Conservation (phyloP, 2,329 filamentous ascomycete genomes). For the Drechslerella coelobrocha region DNA sequence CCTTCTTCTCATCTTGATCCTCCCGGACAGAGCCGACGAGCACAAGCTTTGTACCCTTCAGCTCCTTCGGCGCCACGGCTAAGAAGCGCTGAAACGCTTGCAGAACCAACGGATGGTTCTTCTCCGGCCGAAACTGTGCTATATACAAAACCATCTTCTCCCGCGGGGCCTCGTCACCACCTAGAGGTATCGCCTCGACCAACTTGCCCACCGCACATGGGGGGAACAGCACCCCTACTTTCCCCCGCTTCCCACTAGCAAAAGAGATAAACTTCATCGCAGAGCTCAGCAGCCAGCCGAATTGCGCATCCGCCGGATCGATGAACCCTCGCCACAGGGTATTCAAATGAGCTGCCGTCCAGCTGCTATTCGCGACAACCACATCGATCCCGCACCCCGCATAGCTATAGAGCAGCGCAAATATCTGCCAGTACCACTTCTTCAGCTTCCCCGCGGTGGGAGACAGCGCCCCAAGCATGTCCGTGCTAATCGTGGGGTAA, state of each 20-base stretch:
- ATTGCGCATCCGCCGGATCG: conserved; percentile 25
- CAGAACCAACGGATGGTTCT: conserved; percentile 89
- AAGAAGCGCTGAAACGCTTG: conserved; percentile 82
- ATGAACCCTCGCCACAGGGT: conserved; percentile 71
- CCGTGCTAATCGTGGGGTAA: conserved; percentile 96
- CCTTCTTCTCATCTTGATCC: conserved; percentile 76
- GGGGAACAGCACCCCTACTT: conserved; percentile 75
- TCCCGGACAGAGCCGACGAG: conserved; percentile 93
- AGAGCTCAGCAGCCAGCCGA: conserved; percentile 3
- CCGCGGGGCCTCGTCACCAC: conserved; percentile 64
- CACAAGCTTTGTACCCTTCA: conserved; percentile 69
- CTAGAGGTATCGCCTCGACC: conserved; percentile 67
- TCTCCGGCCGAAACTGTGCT: conserved; percentile 95
- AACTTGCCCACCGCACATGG: conserved; percentile 90
- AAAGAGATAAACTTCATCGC: conserved; percentile 50
- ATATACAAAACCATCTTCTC: conserved; percentile 84
- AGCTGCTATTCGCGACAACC: conserved; percentile 96
- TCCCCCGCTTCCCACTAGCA: conserved; percentile 56
- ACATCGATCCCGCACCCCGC: conserved; percentile 85
- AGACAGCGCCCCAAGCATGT: conserved; percentile 91
- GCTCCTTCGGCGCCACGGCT: conserved; percentile 56
- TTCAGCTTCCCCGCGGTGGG: conserved; percentile 79
- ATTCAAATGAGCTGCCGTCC: conserved; percentile 86
- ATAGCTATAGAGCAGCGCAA: conserved; percentile 80
- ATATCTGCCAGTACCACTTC: conserved; percentile 82